Evolutionary conservation across 805 yeast genomes (phyloP), one percentile per base, ranked within the genome.

Genomic region (Monosporozyma servazzii): DNA sequence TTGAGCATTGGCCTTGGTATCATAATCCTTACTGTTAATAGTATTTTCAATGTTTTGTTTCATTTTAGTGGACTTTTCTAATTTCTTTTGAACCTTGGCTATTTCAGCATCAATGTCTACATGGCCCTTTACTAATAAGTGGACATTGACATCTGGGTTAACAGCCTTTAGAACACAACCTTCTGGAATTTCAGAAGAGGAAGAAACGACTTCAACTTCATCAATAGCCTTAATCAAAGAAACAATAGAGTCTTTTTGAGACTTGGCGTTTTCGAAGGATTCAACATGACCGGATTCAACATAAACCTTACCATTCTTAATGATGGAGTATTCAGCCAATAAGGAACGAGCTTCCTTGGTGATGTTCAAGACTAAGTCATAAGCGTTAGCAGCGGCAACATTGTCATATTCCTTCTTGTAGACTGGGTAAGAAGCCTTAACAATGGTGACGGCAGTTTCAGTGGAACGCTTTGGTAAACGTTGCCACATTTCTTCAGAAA

Each of bases 401-500:
- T 90, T 81, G 66, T 80, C 81, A 55, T 80, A 86, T 50, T 78
- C 79, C 50, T 72, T 61, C 49, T 74, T 73, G 69, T 74, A 84
- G 51, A 70, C 78, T 52, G 99, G 99, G 75, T 82, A 93, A 48
- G 75, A 60, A 42, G 96, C 95, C 65, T 80, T 80, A 48, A 82
- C 82, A 67, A 93, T 88, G 20, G 96, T 78, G 48, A 70, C 73
- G 27, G 88, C 75, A 21, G 71, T 71, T 62, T 87, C 96, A 50
- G 81, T 73, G 7, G 80, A 77, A 67, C 96, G 82, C 64, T 86
- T 84, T 62, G 98, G 98, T 64, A 93, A 75, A 72, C 98, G 87
- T 75, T 93, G 99, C 97, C 97, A 93, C 87, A 93, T 81, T 76
- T 93, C 99, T 72, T 93, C 99, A 47, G 98, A 84, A 59, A 93